Evolutionary conservation across 1,284 basidiomycete species (phyloP), one percentile per base, ranked within the genome.

Genomic region (Hymenochaete sp.): DNA sequence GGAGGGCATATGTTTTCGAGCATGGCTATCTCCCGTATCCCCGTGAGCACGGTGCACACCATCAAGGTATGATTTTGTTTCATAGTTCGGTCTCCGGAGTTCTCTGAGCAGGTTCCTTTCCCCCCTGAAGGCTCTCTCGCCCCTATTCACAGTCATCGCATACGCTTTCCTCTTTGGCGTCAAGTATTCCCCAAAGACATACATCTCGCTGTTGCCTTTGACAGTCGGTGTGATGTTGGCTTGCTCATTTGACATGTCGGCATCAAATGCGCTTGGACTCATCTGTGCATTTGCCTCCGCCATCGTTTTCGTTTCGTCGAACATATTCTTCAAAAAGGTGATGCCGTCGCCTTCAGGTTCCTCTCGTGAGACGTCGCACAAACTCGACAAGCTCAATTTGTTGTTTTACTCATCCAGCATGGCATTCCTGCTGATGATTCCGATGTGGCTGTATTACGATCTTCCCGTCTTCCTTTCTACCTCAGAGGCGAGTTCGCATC

Each of bases 291-390:
- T 97, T 57, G 92, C 92, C 29, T 95, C 91, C 11, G 93, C 93
- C 19, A 66, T 98, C 49, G 81, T 99, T 54, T 98, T 98, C 61
- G 96, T 99, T 42, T 90, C 88, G 50, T 93, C 93, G 54, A 98
- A 98, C 67, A 98, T 99, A 57, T 97, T 95, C 65, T 96, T 95
- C 75, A 99, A 99, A 67, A 98, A 97, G 71, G 82, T 98, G 50
- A 84, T 99, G 73, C 93, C 93, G 0, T 79, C 79, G 14, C 73
- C 70, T 39, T 58, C 68, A 8, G 63, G 60, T 28, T 62, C 64
- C 21, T 52, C 65, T 13, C 60, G 65, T 7, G 64, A 69, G 45
- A 67, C 75, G 1, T 66, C 73, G 7, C 81, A 82, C 61, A 92
- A 92, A 60, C 74, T 98, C 43, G 95, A 99, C 75, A 98, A 98